phyloP scores from a whole-genome alignment of 2,329 filamentous ascomycete genomes.

The Chrysosporium queenslandicum region DNA sequence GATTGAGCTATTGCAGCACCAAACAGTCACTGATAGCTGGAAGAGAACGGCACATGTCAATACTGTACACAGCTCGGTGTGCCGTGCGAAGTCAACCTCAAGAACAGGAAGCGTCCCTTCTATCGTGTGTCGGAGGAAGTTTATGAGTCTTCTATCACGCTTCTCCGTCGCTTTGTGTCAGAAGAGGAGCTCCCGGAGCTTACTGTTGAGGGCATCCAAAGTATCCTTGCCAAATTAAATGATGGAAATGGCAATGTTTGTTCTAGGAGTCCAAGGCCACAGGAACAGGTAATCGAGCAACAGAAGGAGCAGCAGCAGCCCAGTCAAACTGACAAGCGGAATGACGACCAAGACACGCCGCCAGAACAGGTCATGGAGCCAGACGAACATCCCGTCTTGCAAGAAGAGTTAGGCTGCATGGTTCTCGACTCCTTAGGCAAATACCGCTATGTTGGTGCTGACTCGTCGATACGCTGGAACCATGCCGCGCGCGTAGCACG shows the following conservation, averaged over 20 bases:
- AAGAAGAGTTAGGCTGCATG: neutral
- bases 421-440: neutral
- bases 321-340: neutral
- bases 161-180: neutral
- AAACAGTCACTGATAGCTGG: too few species aligned
- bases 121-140: neutral
- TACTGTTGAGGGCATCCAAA: neutral
- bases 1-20: neutral
- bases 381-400: neutral
- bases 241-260: neutral
- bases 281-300: neutral
- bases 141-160: neutral
- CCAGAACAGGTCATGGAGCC: neutral
- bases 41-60: neutral
- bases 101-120: neutral
- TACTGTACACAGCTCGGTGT: neutral
- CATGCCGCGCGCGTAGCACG: neutral
- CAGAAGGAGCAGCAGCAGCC: too few species aligned
- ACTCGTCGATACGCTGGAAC: neutral
- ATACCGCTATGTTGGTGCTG: neutral
- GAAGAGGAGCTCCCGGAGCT: neutral
- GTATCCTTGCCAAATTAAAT: neutral
- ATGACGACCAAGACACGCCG: neutral
- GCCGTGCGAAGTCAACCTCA: neutral
- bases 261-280: neutral